Evolutionary conservation across 106 monocot genomes (phyloP), one percentile per base, ranked within the genome.

Genomic region (Apostasia ramifera): DNA sequence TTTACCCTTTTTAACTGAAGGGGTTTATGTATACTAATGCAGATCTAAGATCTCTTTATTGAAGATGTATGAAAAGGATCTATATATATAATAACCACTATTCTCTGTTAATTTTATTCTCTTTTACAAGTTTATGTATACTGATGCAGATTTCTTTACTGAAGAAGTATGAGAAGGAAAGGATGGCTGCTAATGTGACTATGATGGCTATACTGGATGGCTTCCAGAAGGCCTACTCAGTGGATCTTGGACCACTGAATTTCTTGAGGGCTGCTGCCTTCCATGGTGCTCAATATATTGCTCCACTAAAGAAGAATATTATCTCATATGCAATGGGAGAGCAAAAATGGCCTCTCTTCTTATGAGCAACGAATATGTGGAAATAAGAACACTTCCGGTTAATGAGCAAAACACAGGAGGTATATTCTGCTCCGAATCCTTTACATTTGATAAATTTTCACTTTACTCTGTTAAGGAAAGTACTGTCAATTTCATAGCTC

Each of bases 191-290:
- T 10, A 93, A 93, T 70, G 40, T 90, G 38, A 63, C 90, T 4
- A 98, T 98, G 98, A 93, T 93, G 93, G 93, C 90, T 13, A 63
- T 90, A 11, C 78, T 98, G 2, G 98, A 93, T 70, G 87, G 87
- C 51, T 85, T 98, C 58, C 98, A 98, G 83, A 98, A 86, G 83
- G 85, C 79, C 12, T 93, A 83, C 76, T 87, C 90, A 8, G 70
- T 90, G 45, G 93, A 98, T 73, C 67, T 90, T 49, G 92, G 87
- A 59, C 98, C 93, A 1, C 43, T 98, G 14, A 98, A 98, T 81
- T 15, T 93, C 47, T 60, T 98, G 44, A 82, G 97, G 64, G 92
- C 97, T 38, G 89, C 90, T 44, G 98, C 87, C 37, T 89, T 98
- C 59, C 98, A 93, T 61, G 90, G 93, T 59, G 93, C 93, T 61